phyloP scores from a whole-genome alignment of 2,329 filamentous ascomycete genomes.

The Pyrenochaeta sp. region DNA sequence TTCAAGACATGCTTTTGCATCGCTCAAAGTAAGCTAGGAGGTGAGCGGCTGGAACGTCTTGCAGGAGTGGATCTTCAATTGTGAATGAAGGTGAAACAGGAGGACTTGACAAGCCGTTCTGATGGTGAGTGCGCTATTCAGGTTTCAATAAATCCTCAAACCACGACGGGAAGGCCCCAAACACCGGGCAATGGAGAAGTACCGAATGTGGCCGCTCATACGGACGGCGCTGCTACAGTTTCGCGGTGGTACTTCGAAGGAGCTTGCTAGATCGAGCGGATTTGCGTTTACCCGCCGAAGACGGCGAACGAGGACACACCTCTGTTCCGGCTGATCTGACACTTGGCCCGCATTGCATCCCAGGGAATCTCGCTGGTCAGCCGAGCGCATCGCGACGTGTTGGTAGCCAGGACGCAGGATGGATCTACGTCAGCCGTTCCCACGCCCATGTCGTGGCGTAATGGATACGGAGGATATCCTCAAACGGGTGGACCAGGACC shows the following conservation, averaged over 20 bases:
- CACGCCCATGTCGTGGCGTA: constrained; percentile 39
- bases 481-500: constrained; percentile 39
- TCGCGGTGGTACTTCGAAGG: constrained; percentile 19
- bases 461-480: constrained; percentile 39
- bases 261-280: constrained; percentile 14
- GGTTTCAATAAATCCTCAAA: background rate
- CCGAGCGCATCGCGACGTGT: constrained; percentile 34
- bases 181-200: constrained; percentile 18
- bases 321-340: constrained; percentile 47
- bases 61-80: constrained; percentile 22
- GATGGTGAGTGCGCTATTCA: constrained; percentile 7
- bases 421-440: constrained; percentile 46
- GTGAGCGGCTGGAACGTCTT: constrained; percentile 18
- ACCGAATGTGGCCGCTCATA: constrained; percentile 25
- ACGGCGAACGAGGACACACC: constrained; percentile 16
- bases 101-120: constrained; percentile 14
- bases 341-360: constrained; percentile 33
- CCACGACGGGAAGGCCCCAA: constrained; percentile 7
- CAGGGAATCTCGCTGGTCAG: constrained; percentile 35
- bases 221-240: constrained; percentile 32
- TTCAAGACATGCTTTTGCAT: constrained; percentile 17
- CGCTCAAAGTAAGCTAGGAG: constrained; percentile 13
- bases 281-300: constrained; percentile 13
- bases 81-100: constrained; percentile 24
- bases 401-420: constrained; percentile 34